These are phyloP conservation scores for Thelonectria rubi DNA, from an alignment of 2,329 filamentous ascomycete species.

Conservation along the genomic window DNA sequence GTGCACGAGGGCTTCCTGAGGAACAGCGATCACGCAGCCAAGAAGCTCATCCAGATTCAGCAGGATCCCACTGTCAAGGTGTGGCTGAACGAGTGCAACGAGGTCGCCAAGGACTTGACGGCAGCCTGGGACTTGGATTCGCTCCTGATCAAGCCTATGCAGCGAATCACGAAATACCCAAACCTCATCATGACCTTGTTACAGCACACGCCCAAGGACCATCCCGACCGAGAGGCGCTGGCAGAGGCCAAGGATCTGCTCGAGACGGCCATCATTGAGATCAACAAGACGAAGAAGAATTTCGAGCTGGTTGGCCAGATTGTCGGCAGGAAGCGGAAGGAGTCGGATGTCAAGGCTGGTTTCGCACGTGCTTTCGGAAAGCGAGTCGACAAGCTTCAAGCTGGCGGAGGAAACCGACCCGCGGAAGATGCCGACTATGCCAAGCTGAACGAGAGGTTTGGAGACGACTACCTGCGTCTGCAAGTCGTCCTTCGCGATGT, in stretches of 20 bases:
- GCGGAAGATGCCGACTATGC: constrained; percentile 85
- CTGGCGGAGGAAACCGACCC: constrained; percentile 66
- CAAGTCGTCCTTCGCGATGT: constrained; percentile 94
- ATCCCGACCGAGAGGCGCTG: constrained; percentile 81
- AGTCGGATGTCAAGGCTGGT: constrained; percentile 85
- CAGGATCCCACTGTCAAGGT: constrained; percentile 73
- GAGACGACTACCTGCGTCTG: constrained; percentile 89
- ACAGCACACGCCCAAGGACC: constrained; percentile 79
- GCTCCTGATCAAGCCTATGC: constrained; percentile 95
- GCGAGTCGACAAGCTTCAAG: constrained; percentile 83
- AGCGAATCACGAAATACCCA: constrained; percentile 93
- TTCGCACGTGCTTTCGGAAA: constrained; percentile 91
- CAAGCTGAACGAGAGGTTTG: constrained; percentile 84
- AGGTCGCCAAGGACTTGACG: constrained; percentile 91
- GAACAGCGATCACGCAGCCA: constrained; percentile 69
- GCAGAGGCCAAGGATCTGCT: constrained; percentile 60
- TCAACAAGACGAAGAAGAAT: constrained; percentile 95
- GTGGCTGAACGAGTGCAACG: constrained; percentile 93
- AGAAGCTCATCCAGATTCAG: constrained; percentile 69
- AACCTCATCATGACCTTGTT: constrained; percentile 83
- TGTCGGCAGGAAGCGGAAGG: constrained; percentile 84
- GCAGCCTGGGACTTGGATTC: constrained; percentile 95
- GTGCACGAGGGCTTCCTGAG: constrained; percentile 70
- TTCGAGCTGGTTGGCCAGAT: constrained; percentile 92
- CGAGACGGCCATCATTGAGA: constrained; percentile 79